Conservation (phyloP, 2,329 filamentous ascomycete species). For the Coniochaeta pulveracea region DNA sequence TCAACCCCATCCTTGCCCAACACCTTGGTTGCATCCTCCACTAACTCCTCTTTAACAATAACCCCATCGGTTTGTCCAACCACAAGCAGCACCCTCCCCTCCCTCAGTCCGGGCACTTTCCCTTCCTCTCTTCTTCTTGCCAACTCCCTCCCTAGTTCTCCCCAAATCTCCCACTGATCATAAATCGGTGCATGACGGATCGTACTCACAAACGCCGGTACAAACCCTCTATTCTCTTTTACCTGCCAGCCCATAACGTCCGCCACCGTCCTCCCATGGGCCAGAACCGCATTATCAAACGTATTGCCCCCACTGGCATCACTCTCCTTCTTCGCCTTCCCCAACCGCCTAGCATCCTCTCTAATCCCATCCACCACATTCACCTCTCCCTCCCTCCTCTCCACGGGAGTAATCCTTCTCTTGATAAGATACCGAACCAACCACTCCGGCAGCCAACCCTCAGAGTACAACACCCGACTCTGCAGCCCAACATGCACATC, state of each 20-base stretch:
- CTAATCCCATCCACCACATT: constrained; percentile 24
- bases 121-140: constrained; percentile 20
- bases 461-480: constrained; percentile 51
- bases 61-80: constrained; percentile 57
- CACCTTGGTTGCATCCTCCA: constrained; percentile 45
- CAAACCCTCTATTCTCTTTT: constrained; percentile 52
- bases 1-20: constrained; percentile 47
- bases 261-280: constrained; percentile 46
- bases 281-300: constrained; percentile 38
- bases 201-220: constrained; percentile 58
- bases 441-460: constrained; percentile 45
- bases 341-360: constrained; percentile 17
- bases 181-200: constrained; percentile 62
- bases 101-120: constrained; percentile 20
- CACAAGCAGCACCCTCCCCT: constrained; percentile 49
- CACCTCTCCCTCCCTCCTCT: constrained; percentile 20
- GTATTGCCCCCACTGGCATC: constrained; percentile 23
- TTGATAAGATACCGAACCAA: constrained; percentile 42
- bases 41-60: constrained; percentile 52
- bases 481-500: constrained; percentile 44
- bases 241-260: constrained; percentile 61
- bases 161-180: constrained; percentile 52
- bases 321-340: constrained; percentile 18
- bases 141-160: constrained; percentile 32
- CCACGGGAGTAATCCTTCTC: constrained; percentile 32